phyloP scores from a whole-genome alignment of 768 basidiomycete species.

The Rhodotorula graminis region DNA sequence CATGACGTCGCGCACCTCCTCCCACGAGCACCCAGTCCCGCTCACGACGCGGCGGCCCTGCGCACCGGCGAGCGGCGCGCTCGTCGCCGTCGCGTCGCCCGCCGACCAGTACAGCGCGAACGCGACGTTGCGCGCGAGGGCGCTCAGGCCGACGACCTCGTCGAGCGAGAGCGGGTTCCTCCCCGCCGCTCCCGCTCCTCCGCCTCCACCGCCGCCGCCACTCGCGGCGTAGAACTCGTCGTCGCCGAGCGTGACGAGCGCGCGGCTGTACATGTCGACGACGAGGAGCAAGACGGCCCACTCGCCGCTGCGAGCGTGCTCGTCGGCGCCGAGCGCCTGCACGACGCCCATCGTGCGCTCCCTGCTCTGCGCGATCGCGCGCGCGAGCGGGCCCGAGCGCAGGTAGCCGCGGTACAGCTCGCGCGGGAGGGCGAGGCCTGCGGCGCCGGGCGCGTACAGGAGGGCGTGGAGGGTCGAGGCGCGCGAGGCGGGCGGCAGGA shows the following conservation, averaged over 20 bases:
- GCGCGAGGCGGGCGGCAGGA: constrained; percentile 55
- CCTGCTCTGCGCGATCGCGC: constrained; percentile 46
- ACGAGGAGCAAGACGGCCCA: constrained; percentile 75
- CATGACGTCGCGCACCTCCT: constrained; percentile 66
- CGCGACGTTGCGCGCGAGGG: constrained; percentile 75
- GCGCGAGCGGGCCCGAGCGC: constrained; percentile 60
- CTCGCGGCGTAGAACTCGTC: constrained; percentile 75
- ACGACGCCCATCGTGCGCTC: constrained; percentile 13
- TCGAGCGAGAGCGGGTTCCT: constrained; percentile 75
- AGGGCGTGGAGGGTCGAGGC: constrained; percentile 57
- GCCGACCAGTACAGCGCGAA: constrained; percentile 71
- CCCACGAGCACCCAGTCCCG: constrained; percentile 51
- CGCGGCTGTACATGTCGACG: constrained; percentile 73
- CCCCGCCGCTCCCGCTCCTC: constrained; percentile 3
- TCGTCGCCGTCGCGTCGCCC: constrained; percentile 51
- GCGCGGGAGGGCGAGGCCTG: constrained; percentile 57
- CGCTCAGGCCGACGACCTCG: constrained; percentile 69
- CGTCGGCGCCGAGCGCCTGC: constrained; percentile 49
- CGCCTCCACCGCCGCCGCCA: constrained; percentile 17
- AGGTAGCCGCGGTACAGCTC: constrained; percentile 69
- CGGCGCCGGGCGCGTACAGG: constrained; percentile 47
- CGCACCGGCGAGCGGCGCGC: constrained; percentile 47
- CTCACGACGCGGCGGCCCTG: constrained; percentile 52
- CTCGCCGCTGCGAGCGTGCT: constrained; percentile 46
- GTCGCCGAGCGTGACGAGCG: constrained; percentile 85